phyloP scores from a whole-genome alignment of 2,329 filamentous ascomycete species.

The Fusarium burgessii region DNA sequence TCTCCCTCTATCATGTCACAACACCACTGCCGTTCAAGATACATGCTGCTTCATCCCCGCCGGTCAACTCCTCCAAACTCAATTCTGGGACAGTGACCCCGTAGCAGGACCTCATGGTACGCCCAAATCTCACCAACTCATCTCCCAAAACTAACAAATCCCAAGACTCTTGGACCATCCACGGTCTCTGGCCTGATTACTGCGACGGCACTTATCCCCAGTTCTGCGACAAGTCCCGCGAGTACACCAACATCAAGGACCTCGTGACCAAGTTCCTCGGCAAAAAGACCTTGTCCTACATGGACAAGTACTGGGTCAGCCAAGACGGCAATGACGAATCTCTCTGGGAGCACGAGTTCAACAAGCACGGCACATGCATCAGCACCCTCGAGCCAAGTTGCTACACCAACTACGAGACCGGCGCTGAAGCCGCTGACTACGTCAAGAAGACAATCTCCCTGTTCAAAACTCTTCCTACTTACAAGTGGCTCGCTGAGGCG shows the following conservation, averaged over 20 bases:
- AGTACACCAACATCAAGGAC: constrained; percentile 73
- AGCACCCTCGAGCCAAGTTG: constrained; percentile 75
- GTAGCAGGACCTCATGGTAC: constrained; percentile 66
- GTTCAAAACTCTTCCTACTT: constrained; percentile 75
- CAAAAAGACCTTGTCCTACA: constrained; percentile 70
- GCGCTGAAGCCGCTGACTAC: constrained; percentile 76
- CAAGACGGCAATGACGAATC: constrained; percentile 71
- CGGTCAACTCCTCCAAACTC: constrained; percentile 78
- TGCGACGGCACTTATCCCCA: constrained; percentile 78
- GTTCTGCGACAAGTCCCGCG: constrained; percentile 72
- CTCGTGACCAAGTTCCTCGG: constrained; percentile 69
- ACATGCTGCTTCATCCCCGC: constrained; percentile 81
- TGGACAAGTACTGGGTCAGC: constrained; percentile 79
- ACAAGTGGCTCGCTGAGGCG: constrained; percentile 70
- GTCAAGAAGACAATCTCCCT: constrained; percentile 74
- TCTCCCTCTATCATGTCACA: constrained; percentile 63
- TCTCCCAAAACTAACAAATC: neutral
- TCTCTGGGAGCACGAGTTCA: constrained; percentile 82
- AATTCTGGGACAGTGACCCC: constrained; percentile 81
- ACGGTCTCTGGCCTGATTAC: constrained; percentile 75
- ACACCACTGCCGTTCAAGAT: constrained; percentile 69
- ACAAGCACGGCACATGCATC: constrained; percentile 81
- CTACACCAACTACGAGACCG: constrained; percentile 70
- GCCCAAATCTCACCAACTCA: fast-evolving
- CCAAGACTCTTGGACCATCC: constrained; percentile 78